Base-by-base conservation (phyloP, 257 asterid species). In the Cruciata laevipes region DNA sequence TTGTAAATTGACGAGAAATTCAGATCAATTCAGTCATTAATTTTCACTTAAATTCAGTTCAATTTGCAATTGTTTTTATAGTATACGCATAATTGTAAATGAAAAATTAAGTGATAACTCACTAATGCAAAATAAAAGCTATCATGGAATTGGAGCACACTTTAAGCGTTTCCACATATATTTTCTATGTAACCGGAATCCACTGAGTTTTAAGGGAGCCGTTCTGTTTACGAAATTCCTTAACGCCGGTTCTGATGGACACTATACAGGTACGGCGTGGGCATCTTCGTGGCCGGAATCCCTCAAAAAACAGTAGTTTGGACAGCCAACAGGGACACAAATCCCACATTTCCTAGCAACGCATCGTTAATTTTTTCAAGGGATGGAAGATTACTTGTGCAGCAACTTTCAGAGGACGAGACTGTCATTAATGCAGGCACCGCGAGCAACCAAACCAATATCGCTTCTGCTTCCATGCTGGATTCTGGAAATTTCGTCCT, bases 401-500 rank as follows among this genome's bases (percentile, higher is more conserved):
- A 65, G 44, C 53, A 18, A 60, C 56, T 63, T 27, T 44, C 25
- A 71, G 65, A 25, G 20, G 56, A 33, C 14, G 69, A 52, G 4
- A 25, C 72, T 2, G 0, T 7, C 10, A 55, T 84, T 25, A 3
- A 11, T 27, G 69, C 17, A 1, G 32, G 5, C 56, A 42, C 59
- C 12, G 2, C n/a, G n/a, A n/a, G n/a, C n/a, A n/a, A n/a, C n/a
- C n/a, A 6, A 23, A 16, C 73, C 2, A 27, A 27, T 27, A 71
- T 79, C 20, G 63, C 76, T 2, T 58, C 61, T 1, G 90, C 85
- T 32, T 74, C 85, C 8, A 81, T 86, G 83, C 79, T 70, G 8
- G 82, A 86, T 47, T 77, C 52, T 20, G 94, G 90, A 0, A 84
- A 86, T 70, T 82, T 84, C 20, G 84, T 82, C 58, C 74, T 86